These are phyloP conservation scores for Fusarium marasasianum DNA, from an alignment of 2,329 filamentous ascomycete genomes.

Conservation along the genomic window DNA sequence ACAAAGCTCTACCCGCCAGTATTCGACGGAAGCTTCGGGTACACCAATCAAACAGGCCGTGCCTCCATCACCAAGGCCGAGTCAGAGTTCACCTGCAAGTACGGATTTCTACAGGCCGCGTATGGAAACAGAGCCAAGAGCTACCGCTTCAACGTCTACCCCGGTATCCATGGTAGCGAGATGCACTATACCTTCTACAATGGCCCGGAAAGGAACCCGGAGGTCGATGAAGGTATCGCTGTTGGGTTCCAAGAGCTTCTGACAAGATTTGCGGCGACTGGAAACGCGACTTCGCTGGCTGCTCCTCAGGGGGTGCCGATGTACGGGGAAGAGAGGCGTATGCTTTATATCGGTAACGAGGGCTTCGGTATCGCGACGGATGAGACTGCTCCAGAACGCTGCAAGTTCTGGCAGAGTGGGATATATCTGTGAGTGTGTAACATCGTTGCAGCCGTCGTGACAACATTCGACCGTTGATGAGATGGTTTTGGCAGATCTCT, in stretches of 20 bases:
- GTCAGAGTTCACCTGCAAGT: background rate
- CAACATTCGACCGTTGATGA: accelerated
- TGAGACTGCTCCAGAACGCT: background rate
- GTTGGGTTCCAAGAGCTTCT: background rate
- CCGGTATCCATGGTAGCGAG: background rate
- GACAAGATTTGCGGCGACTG: background rate
- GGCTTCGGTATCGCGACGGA: background rate
- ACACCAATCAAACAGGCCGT: background rate
- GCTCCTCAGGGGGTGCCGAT: background rate
- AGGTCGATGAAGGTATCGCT: background rate
- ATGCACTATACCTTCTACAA: background rate
- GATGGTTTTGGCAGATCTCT: background rate
- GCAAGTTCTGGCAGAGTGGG: background rate
- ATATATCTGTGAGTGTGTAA: background rate
- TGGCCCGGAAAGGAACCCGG: background rate
- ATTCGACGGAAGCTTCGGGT: background rate
- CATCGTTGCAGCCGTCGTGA: accelerated
- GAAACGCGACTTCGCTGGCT: background rate
- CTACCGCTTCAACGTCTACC: background rate
- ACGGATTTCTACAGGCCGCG: background rate
- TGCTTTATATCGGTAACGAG: background rate
- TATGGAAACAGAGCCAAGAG: background rate
- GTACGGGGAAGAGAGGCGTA: background rate
- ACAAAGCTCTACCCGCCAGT: background rate
- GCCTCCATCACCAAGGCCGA: background rate